These are phyloP conservation scores for Pilasporangium apinafurcum DNA, from an alignment of 352 stramenopile genomes.

Conservation along the genomic window DNA sequence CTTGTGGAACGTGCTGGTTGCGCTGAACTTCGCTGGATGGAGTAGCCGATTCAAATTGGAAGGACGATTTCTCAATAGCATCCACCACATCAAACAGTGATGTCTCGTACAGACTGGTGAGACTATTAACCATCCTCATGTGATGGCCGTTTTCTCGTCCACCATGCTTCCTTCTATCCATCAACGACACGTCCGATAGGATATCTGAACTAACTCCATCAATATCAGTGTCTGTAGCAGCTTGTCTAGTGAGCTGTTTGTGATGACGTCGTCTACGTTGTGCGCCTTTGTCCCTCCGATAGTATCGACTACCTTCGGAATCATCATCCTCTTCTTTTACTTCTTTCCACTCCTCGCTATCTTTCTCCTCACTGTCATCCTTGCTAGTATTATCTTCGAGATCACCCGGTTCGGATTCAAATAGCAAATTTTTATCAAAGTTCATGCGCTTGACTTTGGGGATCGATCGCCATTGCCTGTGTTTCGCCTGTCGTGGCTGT, in stretches of 20 bases:
- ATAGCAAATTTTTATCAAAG: slow-evolving; percentile 6
- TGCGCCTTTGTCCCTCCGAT: background rate
- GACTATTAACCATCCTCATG: slow-evolving; percentile 6
- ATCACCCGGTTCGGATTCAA: slow-evolving; percentile 2
- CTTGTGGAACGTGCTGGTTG: too few species aligned
- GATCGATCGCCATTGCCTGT: background rate
- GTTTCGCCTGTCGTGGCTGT: background rate
- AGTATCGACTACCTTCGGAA: background rate
- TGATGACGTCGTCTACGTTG: background rate
- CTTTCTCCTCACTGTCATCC: too few species aligned
- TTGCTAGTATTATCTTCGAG: too few species aligned
- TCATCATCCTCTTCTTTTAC: background rate
- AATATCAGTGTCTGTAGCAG: background rate
- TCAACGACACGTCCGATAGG: slow-evolving; percentile 3
- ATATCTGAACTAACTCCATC: background rate
- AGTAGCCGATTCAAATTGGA: too few species aligned
- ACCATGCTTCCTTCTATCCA: background rate
- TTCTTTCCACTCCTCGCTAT: background rate
- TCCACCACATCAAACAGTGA: slow-evolving; percentile 43
- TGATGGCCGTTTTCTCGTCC: background rate
- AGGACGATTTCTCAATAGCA: too few species aligned
- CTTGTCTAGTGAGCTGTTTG: background rate
- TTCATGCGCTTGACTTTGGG: slow-evolving; percentile 1
- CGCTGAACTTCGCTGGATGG: too few species aligned
- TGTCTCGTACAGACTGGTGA: slow-evolving; percentile 28